A percentile compares a stretch with the other conserved stretches of the same genome.
Conservation (phyloP, 345 rosid genomes). For the Syzygium grande region DNA sequence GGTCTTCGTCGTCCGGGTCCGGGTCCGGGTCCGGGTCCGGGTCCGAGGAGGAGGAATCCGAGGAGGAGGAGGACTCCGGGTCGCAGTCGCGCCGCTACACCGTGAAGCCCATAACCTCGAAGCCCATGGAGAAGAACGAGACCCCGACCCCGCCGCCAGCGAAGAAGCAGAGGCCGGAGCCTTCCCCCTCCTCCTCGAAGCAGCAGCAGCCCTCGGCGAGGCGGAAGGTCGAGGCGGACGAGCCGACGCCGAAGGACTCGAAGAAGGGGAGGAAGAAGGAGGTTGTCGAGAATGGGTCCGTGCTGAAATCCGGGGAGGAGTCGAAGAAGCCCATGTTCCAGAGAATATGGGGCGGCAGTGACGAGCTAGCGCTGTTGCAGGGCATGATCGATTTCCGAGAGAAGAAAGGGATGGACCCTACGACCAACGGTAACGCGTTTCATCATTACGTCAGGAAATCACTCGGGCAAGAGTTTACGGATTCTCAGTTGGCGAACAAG, state of each 20-base stretch:
- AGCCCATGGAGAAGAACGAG: neutral
- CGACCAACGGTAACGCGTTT: slow-evolving; percentile 1
- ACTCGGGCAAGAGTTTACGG: slow-evolving; percentile 4
- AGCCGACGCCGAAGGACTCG: neutral
- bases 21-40: neutral
- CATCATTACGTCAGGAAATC: slow-evolving; percentile 9
- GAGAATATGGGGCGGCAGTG: slow-evolving; percentile 21
- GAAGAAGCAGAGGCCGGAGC: neutral
- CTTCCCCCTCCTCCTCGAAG: neutral
- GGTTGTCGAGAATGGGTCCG: neutral
- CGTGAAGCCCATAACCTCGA: neutral
- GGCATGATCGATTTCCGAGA: slow-evolving; percentile 18
- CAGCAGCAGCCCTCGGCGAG: neutral
- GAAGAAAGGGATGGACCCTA: slow-evolving; percentile 1
- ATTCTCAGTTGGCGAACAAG: slow-evolving; percentile 10
- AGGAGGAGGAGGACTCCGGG: too few relatives aligned
- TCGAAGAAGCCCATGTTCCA: slow-evolving; percentile 1
- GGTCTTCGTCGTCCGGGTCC: neutral
- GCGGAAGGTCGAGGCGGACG: neutral
- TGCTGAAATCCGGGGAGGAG: neutral
- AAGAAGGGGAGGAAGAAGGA: neutral
- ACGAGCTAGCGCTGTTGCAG: slow-evolving; percentile 14
- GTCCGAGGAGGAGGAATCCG: neutral
- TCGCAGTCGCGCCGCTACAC: neutral
- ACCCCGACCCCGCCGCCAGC: neutral